Evolutionary conservation across 495 filamentous ascomycete genomes (phyloP), one percentile per base, ranked within the genome.

Genomic region (Daldinia concentrica): DNA sequence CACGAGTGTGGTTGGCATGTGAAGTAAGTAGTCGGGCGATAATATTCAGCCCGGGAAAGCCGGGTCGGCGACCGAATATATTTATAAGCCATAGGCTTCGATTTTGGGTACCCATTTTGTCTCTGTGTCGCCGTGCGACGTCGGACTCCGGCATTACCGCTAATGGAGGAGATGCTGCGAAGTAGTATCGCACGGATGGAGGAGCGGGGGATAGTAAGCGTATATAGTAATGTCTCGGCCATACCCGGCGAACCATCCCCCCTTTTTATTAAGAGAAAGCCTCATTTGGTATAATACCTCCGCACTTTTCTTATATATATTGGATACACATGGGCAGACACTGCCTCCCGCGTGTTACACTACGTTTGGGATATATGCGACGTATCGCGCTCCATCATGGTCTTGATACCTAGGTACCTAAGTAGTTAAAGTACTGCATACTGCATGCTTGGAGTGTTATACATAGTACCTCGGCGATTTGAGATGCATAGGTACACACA

Each of bases 11-110:
- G 52, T 36, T 54, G 45, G 63, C 27, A 37, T 34, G 24, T 68
- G 37, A 41, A 55, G 55, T 61, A 51, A 30, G 57, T 51, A 63
- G 60, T 61, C 50, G 55, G 57, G 70, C 58, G 56, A 68, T 60
- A 50, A 64, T 51, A 19, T 36, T 48, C 43, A 72, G 17, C 26
- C 37, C 24, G 60, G 55, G 32, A 55, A 67, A 19, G 64, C 60
- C 36, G 70, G 70, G 39, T 72, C 70, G 70, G 55, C 70, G 70
- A 72, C 61, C 55, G 59, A 61, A 32, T 60, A 67, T 67, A 67
- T 63, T 58, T 68, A 64, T 63, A 67, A 17, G 54, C 27, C 59
- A 34, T 37, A n/a, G 24, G n/a, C 50, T 32, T 58, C 52, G 39
- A 59, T 26, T 62, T 36, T 62, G 43, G 62, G 15, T 11, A 36